Evolutionary conservation across 108 stramenopile species (phyloP).

Genomic region (Stephanodiscus minutulus): DNA sequence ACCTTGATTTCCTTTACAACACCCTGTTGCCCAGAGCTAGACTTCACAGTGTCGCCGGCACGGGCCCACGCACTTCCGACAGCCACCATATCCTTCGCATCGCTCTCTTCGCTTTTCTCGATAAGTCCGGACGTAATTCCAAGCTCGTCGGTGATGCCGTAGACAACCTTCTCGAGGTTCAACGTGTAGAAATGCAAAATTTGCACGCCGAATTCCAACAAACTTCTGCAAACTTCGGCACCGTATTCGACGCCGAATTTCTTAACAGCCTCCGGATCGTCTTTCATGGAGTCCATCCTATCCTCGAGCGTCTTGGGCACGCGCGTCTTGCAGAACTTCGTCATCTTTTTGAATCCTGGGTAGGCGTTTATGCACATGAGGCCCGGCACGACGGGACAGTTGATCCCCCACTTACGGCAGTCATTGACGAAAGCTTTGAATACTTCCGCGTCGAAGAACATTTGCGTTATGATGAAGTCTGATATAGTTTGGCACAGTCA

Average conservation of each 20-base stretch:
- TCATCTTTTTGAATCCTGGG: constrained; percentile 98
- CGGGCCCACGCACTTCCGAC: constrained; percentile 91
- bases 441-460: constrained; percentile 97
- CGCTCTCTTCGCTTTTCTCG: constrained; percentile 70
- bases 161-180: constrained; percentile 94
- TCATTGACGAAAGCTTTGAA: constrained; percentile 91
- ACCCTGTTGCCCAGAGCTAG: constrained; percentile 70
- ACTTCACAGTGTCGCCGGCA: constrained; percentile 85
- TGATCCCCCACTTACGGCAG: constrained; percentile 91
- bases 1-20: constrained; percentile 70
- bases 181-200: constrained; percentile 98
- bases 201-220: constrained; percentile 76
- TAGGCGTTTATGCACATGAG: constrained; percentile 99
- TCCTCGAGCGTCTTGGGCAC: constrained; percentile 84
- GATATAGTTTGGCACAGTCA: constrained; percentile 6
- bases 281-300: constrained; percentile 89
- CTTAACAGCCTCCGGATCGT: constrained; percentile 88
- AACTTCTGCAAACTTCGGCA: constrained; percentile 82
- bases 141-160: constrained; percentile 88
- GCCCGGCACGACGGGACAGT: constrained; percentile 95
- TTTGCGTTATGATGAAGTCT: constrained; percentile 98
- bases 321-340: constrained; percentile 98
- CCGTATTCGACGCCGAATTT: constrained; percentile 93
- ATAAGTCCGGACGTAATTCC: constrained; percentile 50
- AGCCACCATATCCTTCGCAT: constrained; percentile 83